Base-by-base conservation (phyloP, 768 basidiomycete genomes). In the Russula brevipes region DNA sequence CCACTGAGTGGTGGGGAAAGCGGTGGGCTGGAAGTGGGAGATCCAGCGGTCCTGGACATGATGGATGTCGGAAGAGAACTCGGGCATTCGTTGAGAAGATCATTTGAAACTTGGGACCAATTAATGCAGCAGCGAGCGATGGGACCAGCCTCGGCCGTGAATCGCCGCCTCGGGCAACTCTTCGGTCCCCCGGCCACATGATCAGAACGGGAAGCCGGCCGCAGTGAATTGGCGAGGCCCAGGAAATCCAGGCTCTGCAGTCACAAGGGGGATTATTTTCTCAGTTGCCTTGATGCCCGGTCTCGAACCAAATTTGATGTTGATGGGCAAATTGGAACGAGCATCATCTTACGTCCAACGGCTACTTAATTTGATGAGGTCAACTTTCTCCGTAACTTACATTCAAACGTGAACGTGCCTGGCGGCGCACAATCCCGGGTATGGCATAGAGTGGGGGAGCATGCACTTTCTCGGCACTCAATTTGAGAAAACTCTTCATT, bases 51-150 rank as follows among this genome's bases (percentile, higher is more conserved):
- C 45, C 16, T 33, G n/a, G 60, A 56, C 66, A 67, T 67, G 66
- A 57, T 67, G 64, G 65, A 39, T 12, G 64, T 61, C 8, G 65
- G 42, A 59, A 47, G 42, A 49, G 55, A 67, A 60, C n/a, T 30
- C 17, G 54, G 16, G 17, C 59, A 47, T 33, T 46, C 39, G 30
- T 51, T 30, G 38, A 56, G 56, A 60, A 54, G 11, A 60, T 35
- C 47, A 39, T 46, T 16, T 10, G 41, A 14, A 42, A 42, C 9
- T 4, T 16, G 12, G 10, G 41, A 1, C 41, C 12, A 11, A 42
- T 42, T 12, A 10, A 42, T 42, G 14, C 7, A 5, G 41, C 11
- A 39, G 38, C 38, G 24, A 24, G 24, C 24, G 24, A 24, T 24
- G 24, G 24, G 24, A 24, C 24, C 24, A 24, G 24, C 24, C 24